phyloP scores from a whole-genome alignment of 768 basidiomycete genomes.

The Boletus sp. region DNA sequence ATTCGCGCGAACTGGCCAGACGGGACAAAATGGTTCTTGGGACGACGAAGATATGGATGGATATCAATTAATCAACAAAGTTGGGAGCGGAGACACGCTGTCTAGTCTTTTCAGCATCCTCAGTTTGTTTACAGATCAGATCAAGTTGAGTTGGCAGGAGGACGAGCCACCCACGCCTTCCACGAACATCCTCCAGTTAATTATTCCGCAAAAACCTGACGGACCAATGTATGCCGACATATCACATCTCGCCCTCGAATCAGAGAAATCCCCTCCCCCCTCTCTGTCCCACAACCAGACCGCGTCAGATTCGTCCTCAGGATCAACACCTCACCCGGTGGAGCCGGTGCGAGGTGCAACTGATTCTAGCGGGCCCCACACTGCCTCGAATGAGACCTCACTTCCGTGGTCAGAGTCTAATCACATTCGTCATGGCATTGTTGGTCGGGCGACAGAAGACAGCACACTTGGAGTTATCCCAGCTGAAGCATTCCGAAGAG shows the following conservation, averaged over 20 bases:
- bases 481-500: conserved; percentile 90
- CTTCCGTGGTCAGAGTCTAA: conserved; percentile 27
- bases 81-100: conserved; percentile 91
- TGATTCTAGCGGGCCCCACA: conserved; percentile 4
- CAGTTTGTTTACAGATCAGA: conserved; percentile 92
- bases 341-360: conserved; percentile 28
- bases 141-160: conserved; percentile 90
- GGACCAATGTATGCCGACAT: conserved; percentile 62
- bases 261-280: conserved; percentile 26
- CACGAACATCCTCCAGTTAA: conserved; percentile 21
- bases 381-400: conserved; percentile 20
- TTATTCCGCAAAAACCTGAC: conserved; percentile 28
- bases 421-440: conserved; percentile 62
- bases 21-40: conserved; percentile 56
- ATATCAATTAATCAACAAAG: conserved; percentile 95
- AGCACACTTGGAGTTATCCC: conserved; percentile 98
- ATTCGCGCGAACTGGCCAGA: conserved; percentile 68
- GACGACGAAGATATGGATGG: conserved; percentile 91
- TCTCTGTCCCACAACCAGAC: conserved; percentile 40
- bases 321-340: conserved; percentile 63
- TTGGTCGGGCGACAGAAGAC: conserved; percentile 93
- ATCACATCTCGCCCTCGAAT: conserved; percentile 52
- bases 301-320: conserved; percentile 61
- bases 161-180: conserved; percentile 35
- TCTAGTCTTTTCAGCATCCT: conserved; percentile 97